Evolutionary conservation across 2,329 filamentous ascomycete genomes (phyloP).

Genomic region (Xylariaceae sp.): DNA sequence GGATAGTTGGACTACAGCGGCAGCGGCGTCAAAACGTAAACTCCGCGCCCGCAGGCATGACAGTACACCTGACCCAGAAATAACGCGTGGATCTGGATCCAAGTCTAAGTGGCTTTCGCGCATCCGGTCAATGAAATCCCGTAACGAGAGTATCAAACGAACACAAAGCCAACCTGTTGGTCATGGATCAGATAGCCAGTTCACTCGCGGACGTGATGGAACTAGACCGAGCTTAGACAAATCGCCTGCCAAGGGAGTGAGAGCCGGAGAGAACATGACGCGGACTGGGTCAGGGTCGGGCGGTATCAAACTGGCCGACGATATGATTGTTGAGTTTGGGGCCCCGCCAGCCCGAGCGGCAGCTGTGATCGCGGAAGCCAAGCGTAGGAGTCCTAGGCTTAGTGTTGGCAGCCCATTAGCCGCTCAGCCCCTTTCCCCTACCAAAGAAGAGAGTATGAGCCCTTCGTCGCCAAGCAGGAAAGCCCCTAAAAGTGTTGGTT

Average conservation of each 20-base stretch:
- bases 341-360: slow-evolving; percentile 13
- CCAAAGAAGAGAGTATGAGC: slow-evolving; percentile 1
- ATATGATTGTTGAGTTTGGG: slow-evolving; percentile 29
- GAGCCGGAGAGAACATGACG: slow-evolving; percentile 21
- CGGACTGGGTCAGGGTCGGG: slow-evolving; percentile 25
- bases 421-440: slow-evolving; percentile 2
- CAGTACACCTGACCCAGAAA: slow-evolving; percentile 5
- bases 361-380: slow-evolving; percentile 8
- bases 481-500: slow-evolving; percentile 10
- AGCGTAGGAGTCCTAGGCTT: slow-evolving; percentile 8
- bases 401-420: slow-evolving; percentile 12
- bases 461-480: slow-evolving; percentile 5
- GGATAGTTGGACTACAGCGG: not conserved
- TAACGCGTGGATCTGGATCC: not conserved
- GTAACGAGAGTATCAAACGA: slow-evolving; percentile 8
- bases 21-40: not conserved
- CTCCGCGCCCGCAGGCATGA: slow-evolving; percentile 13
- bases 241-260: slow-evolving; percentile 1
- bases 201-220: not conserved
- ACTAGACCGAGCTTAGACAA: not conserved
- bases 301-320: slow-evolving; percentile 27
- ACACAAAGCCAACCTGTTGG: slow-evolving; percentile 1
- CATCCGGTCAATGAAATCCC: slow-evolving; percentile 15
- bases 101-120: slow-evolving; percentile 9
- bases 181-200: not conserved